A percentile compares a stretch with the other conserved stretches of the same genome.
Conservation (phyloP, 257 asterid species). For the Plantago elongata region DNA sequence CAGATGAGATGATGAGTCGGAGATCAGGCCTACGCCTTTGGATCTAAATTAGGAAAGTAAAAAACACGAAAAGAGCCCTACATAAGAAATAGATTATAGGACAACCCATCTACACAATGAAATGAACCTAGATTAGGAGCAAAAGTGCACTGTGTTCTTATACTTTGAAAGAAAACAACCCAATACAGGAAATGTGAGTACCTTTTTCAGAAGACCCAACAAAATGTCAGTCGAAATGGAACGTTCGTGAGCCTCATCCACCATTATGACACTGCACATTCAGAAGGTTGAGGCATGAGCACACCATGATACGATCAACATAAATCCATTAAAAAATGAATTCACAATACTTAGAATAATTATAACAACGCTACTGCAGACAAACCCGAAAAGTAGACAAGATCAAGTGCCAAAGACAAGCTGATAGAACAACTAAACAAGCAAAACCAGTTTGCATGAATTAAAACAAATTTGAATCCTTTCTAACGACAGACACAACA, state of each 20-base stretch:
- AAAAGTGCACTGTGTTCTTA: not conserved
- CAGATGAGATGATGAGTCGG: conserved; percentile 87
- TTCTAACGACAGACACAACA: not conserved
- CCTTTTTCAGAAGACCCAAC: conserved; percentile 96
- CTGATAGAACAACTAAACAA: not conserved
- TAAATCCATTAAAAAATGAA: not conserved
- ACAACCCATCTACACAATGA: not conserved
- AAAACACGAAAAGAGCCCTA: conserved; percentile 10
- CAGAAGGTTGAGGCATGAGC: conserved; percentile 23
- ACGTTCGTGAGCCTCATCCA: conserved; percentile 98
- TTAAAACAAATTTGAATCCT: not conserved
- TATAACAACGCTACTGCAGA: not conserved
- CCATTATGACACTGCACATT: conserved; percentile 76
- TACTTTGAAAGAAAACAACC: not conserved
- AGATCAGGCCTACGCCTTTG: conserved; percentile 84
- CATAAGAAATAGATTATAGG: conserved; percentile 12
- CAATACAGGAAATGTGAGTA: conserved; percentile 17
- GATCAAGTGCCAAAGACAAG: not conserved
- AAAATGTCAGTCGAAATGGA: conserved; percentile 91
- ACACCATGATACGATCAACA: not conserved
- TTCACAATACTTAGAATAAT: not conserved
- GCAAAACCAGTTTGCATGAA: not conserved
- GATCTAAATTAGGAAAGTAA: conserved; percentile 39
- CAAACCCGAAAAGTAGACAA: no score
- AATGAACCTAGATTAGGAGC: conserved; percentile 5